Conservation (phyloP, 331 rosid genomes). For the Prunus yedoensis region DNA sequence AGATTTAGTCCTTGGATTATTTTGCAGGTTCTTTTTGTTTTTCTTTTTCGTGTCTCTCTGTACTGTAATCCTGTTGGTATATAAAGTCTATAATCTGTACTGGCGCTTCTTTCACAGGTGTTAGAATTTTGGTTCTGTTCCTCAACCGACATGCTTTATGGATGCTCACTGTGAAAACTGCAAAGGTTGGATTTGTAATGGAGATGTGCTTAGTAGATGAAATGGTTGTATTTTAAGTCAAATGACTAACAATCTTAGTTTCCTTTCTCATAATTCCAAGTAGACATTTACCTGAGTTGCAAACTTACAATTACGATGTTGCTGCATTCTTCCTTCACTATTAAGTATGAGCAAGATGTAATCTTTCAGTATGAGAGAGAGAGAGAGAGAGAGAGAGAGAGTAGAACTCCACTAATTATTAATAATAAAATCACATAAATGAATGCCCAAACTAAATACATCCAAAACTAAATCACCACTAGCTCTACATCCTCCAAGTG, state of each 20-base stretch:
- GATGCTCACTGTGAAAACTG: background rate
- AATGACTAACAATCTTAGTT: background rate
- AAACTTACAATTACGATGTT: background rate
- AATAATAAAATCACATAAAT: background rate
- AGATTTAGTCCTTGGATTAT: background rate
- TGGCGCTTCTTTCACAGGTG: background rate
- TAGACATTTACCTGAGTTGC: background rate
- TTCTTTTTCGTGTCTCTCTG: background rate
- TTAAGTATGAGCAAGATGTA: background rate
- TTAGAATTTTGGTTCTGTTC: too few relatives aligned
- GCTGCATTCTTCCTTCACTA: too few relatives aligned
- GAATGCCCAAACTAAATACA: constrained; percentile 11
- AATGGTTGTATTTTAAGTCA: background rate
- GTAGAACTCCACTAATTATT: background rate
- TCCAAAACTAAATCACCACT: constrained; percentile 3
- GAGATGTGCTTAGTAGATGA: background rate
- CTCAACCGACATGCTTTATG: background rate
- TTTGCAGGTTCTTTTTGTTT: background rate
- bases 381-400: too few relatives aligned
- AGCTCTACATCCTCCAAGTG: constrained; percentile 28
- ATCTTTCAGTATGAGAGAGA: background rate
- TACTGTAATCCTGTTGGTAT: background rate
- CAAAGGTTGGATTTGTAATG: background rate
- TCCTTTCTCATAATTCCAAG: background rate
- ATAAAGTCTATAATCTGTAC: background rate